Evolutionary conservation across 1,284 basidiomycete species (phyloP).

Genomic region (Pseudozyma hubeiensis): DNA sequence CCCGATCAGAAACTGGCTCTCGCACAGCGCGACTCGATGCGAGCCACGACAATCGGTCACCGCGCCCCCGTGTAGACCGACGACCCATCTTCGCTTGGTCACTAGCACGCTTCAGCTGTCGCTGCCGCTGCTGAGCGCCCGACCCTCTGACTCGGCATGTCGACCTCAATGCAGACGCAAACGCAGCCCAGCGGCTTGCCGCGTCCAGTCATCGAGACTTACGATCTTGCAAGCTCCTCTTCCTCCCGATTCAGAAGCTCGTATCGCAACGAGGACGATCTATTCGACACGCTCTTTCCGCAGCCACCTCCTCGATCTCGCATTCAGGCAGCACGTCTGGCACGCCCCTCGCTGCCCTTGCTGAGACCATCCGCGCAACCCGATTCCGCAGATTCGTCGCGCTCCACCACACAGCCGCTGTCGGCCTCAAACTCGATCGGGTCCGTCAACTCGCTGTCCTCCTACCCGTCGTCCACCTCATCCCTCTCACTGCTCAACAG

Average conservation of each 20-base stretch:
- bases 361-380: conserved; percentile 21
- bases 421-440: conserved; percentile 36
- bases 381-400: conserved; percentile 37
- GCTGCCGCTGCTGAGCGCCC: conserved; percentile 4
- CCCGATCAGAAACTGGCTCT: too few species aligned
- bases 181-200: conserved; percentile 16
- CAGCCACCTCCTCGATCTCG: conserved; percentile 42
- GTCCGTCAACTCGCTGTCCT: conserved; percentile 36
- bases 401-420: conserved; percentile 20
- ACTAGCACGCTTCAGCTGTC: not conserved
- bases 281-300: conserved; percentile 45
- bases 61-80: not conserved
- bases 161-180: conserved; percentile 20
- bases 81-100: not conserved
- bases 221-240: conserved; percentile 24
- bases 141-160: conserved; percentile 14
- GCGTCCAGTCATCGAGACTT: conserved; percentile 17
- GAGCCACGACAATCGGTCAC: conserved; percentile 1
- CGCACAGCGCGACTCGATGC: not conserved
- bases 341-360: conserved; percentile 38
- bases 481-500: conserved; percentile 37
- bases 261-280: conserved; percentile 16
- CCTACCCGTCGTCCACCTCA: conserved; percentile 40
- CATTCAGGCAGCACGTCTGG: conserved; percentile 28
- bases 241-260: conserved; percentile 1